phyloP scores from a whole-genome alignment of 169 alveolate genomes.

The Plasmodium berghei region DNA sequence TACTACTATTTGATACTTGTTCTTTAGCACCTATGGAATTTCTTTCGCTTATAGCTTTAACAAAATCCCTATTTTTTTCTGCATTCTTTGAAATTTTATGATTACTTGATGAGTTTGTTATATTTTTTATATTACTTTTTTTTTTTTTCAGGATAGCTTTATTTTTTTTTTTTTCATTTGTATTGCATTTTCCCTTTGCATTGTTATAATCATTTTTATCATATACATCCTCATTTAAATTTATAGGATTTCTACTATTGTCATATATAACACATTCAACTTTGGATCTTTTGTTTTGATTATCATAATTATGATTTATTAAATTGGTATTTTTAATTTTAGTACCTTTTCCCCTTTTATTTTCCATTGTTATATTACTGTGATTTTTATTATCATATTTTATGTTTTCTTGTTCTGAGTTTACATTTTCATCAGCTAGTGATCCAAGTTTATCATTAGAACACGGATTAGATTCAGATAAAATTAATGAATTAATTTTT shows the following conservation, averaged over 20 bases:
- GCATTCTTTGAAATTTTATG: conserved; percentile 4
- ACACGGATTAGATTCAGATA: background rate
- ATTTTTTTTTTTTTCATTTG: conserved; percentile 11
- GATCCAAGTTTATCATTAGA: conserved; percentile 18
- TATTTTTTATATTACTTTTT: conserved; percentile 11
- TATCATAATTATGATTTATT: conserved; percentile 16
- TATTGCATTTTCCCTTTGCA: background rate
- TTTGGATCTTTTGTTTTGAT: conserved; percentile 19
- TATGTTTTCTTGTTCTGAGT: conserved; percentile 5
- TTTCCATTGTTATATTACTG: background rate
- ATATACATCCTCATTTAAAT: conserved; percentile 4
- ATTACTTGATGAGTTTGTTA: conserved; percentile 12
- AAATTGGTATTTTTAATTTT: conserved; percentile 19
- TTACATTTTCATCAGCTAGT: background rate
- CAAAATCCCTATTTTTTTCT: background rate
- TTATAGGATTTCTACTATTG: background rate
- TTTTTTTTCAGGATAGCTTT: conserved; percentile 15
- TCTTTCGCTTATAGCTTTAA: conserved; percentile 6
- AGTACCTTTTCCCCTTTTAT: background rate
- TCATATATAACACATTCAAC: background rate
- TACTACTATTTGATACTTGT: conserved; percentile 11
- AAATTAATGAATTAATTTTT: conserved; percentile 17
- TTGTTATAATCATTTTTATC: background rate
- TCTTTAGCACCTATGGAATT: conserved; percentile 17
- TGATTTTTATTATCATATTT: conserved; percentile 6